Evolutionary conservation across 2,329 filamentous ascomycete genomes (phyloP), one percentile per base, ranked within the genome.

Genomic region (Fusarium floridanum): DNA sequence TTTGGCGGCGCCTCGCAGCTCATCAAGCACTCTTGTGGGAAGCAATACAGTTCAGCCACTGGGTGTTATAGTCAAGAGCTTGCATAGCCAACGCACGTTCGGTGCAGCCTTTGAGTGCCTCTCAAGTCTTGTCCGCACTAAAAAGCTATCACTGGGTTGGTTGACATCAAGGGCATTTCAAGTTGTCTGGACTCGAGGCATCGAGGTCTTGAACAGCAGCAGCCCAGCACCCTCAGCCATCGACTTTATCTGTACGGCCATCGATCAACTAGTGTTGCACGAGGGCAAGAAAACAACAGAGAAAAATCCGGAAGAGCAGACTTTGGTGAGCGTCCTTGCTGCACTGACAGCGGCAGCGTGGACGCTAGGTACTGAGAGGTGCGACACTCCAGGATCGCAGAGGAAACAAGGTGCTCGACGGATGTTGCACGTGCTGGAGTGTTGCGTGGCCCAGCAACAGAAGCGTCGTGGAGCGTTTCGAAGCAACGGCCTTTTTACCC

Each of bases 311-410:
- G 74, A 69, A 5, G 76, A 81, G 37, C 76, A 79, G 61, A 78
- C 77, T 11, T 71, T 83, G 27, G 75, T 76, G n/a, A 79, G 78
- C 41, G 68, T 83, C 11, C 70, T 77, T 10, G 80, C 81, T 17
- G 80, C 78, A n/a, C 60, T 83, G 36, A 69, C 74, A 16, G 78
- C 80, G 9, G 79, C 80, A 34, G 71, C 71, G 12, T 60, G 73
- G 34, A 78, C 72, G 11, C n/a, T 76, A 10, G 71, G 70, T 36
- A 22, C 66, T 20, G 57, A 68, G 8, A 53, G 63, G 22, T 57
- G 48, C 10, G 53, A 24, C 34, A 41, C 16, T 32, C 63, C 32
- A 29, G 66, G 63, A 24, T 36, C 55, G 22, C 64, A 68, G 63
- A 72, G 62, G 70, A 53, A 27, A n/a, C 67, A 65, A 12, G 74